Evolutionary conservation across 495 filamentous ascomycete genomes (phyloP), one percentile per base, ranked within the genome.

Genomic region (Achaetomiella virescens): DNA sequence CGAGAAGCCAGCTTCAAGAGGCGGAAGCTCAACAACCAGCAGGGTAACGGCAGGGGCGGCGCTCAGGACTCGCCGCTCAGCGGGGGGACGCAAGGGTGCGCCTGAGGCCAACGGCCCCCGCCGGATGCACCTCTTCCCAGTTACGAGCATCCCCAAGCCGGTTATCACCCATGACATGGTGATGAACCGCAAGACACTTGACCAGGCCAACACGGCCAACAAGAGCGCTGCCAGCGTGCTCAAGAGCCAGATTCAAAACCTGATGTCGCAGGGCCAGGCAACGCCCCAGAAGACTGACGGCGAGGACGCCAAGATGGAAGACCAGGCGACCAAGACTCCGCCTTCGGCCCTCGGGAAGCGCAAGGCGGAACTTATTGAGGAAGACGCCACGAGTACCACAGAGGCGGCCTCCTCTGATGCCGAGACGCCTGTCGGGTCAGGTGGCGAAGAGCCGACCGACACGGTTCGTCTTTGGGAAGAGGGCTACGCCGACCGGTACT

Each of bases 401-500:
- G 70, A 66, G 25, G 73, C 27, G 27, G 9, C 79, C 27, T 77
- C 78, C 18, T 72, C 71, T 14, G 64, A 69, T n/a, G 47, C 66
- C 25, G 71, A 68, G n/a, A 75, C 71, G 8, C 67, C 76, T 6
- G 61, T 70, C 25, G 62, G 58, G 21, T 66, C 81, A 25, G 69
- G 75, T 14, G 84, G 86, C 51, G 87, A 86, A 33, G 73, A 77
- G 40, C 79, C 86, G 1, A 77, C 78, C 47, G 93, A 99, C 62
- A 89, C 82, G 14, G 90, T 99, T 48, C 81, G 86, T 47, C 77
- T 99, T 14, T 99, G 93, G 95, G 95, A 97, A 64, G 81, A 88
- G 52, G 93, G 93, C 31, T 99, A 97, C 72, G 85, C 85, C 31
- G 92, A 96, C 66, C 78, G 93, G 36, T 99, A 99, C 70, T 99